phyloP scores from a whole-genome alignment of 495 filamentous ascomycete species.

The Penicillium lagena region DNA sequence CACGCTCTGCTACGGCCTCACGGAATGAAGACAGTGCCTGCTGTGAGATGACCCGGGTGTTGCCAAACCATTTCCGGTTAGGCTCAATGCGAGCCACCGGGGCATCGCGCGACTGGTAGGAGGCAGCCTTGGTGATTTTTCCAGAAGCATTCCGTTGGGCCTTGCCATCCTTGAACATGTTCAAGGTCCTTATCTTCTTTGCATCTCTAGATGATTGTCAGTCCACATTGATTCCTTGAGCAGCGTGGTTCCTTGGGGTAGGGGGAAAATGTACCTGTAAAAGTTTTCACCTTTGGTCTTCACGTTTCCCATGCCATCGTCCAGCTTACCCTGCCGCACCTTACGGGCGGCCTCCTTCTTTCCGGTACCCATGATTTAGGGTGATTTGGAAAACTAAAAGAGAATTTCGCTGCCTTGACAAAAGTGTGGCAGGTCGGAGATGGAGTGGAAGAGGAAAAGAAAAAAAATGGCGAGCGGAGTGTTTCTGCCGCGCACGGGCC shows the following conservation, averaged over 20 bases:
- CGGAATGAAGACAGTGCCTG: slow-evolving; percentile 74
- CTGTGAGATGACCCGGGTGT: slow-evolving; percentile 63
- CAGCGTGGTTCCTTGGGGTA: background rate
- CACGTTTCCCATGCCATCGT: slow-evolving; percentile 84
- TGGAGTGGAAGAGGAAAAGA: slow-evolving; percentile 28
- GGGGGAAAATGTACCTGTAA: slow-evolving; percentile 53
- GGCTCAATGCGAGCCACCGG: slow-evolving; percentile 89
- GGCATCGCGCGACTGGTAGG: slow-evolving; percentile 70
- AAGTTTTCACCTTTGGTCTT: slow-evolving; percentile 95
- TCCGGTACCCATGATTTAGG: slow-evolving; percentile 73
- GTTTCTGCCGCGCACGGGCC: slow-evolving; percentile 41
- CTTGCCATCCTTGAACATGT: slow-evolving; percentile 80
- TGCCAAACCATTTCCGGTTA: slow-evolving; percentile 83
- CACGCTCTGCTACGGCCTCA: slow-evolving; percentile 84
- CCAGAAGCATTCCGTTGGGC: slow-evolving; percentile 69
- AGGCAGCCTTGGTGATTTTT: slow-evolving; percentile 72
- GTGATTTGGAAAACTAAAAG: no score
- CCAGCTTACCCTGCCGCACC: slow-evolving; percentile 71
- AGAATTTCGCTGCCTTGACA: no score
- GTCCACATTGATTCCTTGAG: background rate
- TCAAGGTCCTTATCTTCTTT: slow-evolving; percentile 80
- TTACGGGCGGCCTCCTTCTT: slow-evolving; percentile 89
- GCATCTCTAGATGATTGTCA: slow-evolving; percentile 48
- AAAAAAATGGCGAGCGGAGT: slow-evolving; percentile 24
- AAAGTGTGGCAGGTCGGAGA: slow-evolving; percentile 27